Evolutionary conservation across 179 eudicot species (phyloP).

Genomic region (Patellifolia procumbens): DNA sequence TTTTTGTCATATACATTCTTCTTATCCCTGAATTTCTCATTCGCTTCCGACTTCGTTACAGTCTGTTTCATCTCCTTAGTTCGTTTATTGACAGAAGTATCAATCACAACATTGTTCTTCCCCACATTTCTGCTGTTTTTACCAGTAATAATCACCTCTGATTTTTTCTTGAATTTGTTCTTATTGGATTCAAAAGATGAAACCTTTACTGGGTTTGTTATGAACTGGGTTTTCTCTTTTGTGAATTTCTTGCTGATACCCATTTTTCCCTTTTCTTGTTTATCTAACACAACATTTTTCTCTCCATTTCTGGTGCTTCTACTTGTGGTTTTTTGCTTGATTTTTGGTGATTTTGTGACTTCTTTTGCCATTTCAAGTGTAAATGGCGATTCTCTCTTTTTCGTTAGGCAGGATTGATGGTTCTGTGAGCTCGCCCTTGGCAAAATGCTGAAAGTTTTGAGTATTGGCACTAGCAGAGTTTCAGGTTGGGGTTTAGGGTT

Average conservation of each 20-base stretch:
- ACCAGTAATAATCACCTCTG: background rate
- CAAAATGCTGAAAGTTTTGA: conserved; percentile 3
- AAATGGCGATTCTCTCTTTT: background rate
- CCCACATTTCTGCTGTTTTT: conserved; percentile 3
- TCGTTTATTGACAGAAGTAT: too few relatives aligned
- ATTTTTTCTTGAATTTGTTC: conserved; percentile 32
- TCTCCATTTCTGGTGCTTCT: conserved; percentile 25
- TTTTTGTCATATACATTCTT: conserved; percentile 11
- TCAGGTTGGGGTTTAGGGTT: too few relatives aligned
- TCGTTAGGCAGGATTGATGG: background rate
- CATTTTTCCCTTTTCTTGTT: conserved; percentile 20
- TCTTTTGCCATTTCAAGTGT: conserved; percentile 13
- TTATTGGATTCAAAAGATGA: conserved; percentile 26
- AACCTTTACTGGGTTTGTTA: conserved; percentile 4
- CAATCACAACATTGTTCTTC: background rate
- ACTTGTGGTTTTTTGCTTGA: background rate
- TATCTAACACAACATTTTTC: conserved; percentile 5
- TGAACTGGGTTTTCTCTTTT: conserved; percentile 8
- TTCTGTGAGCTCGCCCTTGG: background rate
- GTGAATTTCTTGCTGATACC: conserved; percentile 21
- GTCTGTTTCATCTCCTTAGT: conserved; percentile 4
- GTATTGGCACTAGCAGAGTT: too few relatives aligned
- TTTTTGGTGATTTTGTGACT: conserved; percentile 26
- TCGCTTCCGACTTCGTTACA: conserved; percentile 16
- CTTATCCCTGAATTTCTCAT: conserved; percentile 37